Base-by-base conservation (phyloP, 306 rosid species). In the Quillaja saponaria region DNA sequence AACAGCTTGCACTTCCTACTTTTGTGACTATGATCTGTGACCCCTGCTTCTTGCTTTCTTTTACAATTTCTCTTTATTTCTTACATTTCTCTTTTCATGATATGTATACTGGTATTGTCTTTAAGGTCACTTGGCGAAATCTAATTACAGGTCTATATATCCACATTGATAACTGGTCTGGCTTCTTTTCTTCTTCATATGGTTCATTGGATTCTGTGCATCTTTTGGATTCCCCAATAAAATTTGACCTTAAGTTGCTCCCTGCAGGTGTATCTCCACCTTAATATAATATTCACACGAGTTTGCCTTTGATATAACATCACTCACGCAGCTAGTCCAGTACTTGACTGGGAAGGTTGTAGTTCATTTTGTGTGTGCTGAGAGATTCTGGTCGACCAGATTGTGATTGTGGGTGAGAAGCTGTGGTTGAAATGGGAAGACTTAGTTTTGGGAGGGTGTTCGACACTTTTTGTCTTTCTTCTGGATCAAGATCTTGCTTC, bases 401-500 rank as follows among this genome's bases (percentile, higher is more conserved):
- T 80, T 78, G 76, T 72, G 35, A 10, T 37, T 50, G 54, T 56
- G 61, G 49, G 28, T 57, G 51, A 31, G 46, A 68, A 61, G 39
- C 44, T 13, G 63, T 38, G 42, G 67, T 60, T 58, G 66, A 67
- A 55, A 92, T 89, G 99, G 95, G 90, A 47, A 92, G 81, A 67
- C 83, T 86, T 37, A 71, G 78, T 71, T n/a, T 82, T 42, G 82
- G 89, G 3, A 84, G 71, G 47, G 44, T 78, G 85, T 61, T 92
- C 34, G 94, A 82, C 68, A 62, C 82, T 1, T 81, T 92, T 17
- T 73, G 80, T 55, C 70, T 72, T 42, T 81, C 90, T 53, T 74
- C 92, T 39, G 58, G 75, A 33, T 81, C 92, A 44, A 72, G 66
- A 17, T 64, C 96, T 6, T 84, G 95, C 70, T 88, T 88, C 73